Evolutionary conservation across 202 grass and related monocot species (phyloP).

Genomic region (Hordeum pubiflorum): DNA sequence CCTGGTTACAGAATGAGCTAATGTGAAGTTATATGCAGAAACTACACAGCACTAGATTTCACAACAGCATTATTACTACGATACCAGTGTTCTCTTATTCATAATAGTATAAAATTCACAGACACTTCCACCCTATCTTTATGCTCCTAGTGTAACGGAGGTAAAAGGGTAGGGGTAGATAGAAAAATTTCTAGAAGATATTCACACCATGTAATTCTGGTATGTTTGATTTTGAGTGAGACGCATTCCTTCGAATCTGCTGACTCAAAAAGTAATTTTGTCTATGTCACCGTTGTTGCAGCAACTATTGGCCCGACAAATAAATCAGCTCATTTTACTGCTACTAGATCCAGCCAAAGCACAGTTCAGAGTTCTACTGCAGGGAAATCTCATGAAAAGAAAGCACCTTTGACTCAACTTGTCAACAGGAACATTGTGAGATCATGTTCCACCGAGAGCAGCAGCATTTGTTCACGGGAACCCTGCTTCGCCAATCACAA

Average conservation of each 20-base stretch:
- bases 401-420: slow-evolving; percentile 15
- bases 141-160: no score
- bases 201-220: neutral
- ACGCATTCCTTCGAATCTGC: neutral
- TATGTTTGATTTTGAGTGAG: slow-evolving; percentile 1
- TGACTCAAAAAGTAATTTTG: neutral
- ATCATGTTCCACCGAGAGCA: slow-evolving; percentile 31
- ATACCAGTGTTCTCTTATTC: no score
- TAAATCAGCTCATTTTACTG: slow-evolving; percentile 7
- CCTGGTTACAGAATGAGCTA: no score
- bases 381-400: slow-evolving; percentile 22
- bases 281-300: neutral
- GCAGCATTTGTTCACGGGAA: slow-evolving; percentile 32
- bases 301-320: slow-evolving; percentile 15
- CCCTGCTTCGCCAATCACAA: slow-evolving; percentile 35
- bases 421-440: slow-evolving; percentile 21
- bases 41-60: no score
- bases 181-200: neutral
- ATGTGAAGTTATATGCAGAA: no score
- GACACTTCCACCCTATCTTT: no score
- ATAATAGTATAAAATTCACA: no score
- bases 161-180: neutral
- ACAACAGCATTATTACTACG: neutral
- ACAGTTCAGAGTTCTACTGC: slow-evolving; percentile 15
- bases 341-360: neutral